Conservation (phyloP, 192 early-diverging fungal species). For the Neocallimastix lanati region DNA sequence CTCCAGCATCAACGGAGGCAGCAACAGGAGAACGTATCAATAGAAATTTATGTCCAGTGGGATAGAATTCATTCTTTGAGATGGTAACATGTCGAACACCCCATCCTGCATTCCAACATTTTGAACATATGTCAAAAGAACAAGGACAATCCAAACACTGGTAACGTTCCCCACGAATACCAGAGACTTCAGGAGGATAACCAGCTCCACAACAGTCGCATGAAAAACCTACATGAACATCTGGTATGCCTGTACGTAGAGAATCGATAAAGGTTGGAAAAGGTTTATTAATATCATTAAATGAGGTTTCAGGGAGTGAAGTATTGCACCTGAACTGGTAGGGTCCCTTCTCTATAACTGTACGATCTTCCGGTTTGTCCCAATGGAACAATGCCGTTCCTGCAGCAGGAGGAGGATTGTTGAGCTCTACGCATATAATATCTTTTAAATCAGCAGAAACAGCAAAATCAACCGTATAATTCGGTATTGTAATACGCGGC, state of each 20-base stretch:
- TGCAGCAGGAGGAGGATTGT: not conserved
- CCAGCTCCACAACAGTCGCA: not conserved
- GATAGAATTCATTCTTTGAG: too few relatives aligned
- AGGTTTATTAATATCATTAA: not conserved
- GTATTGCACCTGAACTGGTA: not conserved
- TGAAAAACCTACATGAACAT: not conserved
- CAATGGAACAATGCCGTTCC: not conserved
- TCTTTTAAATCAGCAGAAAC: not conserved
- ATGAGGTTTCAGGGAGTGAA: not conserved
- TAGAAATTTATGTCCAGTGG: too few relatives aligned
- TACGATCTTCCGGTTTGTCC: not conserved
- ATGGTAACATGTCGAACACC: too few relatives aligned
- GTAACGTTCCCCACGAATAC: not conserved
- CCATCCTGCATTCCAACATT: not conserved
- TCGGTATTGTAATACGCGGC: not conserved
- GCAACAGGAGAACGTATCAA: too few relatives aligned
- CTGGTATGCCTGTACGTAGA: not conserved
- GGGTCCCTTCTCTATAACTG: not conserved
- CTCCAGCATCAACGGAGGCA: too few relatives aligned
- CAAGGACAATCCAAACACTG: not conserved
- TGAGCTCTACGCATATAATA: not conserved
- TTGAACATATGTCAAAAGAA: not conserved
- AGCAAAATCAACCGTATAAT: not conserved
- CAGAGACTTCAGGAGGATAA: not conserved
- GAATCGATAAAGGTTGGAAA: not conserved